Evolutionary conservation across 345 rosid species (phyloP).

Genomic region (Anacardium occidentale): DNA sequence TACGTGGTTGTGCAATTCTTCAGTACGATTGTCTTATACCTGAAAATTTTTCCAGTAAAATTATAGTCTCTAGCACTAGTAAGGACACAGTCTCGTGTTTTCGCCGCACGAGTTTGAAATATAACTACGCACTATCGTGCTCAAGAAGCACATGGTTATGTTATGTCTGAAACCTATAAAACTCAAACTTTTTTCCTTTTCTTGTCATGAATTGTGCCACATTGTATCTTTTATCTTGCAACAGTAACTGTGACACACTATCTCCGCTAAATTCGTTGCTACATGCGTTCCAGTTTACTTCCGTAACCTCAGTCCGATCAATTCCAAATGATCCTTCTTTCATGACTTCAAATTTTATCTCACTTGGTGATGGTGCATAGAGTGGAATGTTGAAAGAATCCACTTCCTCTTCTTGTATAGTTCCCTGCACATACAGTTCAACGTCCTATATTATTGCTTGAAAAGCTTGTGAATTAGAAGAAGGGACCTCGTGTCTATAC

Average conservation of each 20-base stretch:
- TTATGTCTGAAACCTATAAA: no score
- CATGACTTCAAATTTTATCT: neutral
- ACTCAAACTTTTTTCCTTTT: no score
- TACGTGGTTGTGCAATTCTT: no score
- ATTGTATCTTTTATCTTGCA: neutral
- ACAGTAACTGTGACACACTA: neutral
- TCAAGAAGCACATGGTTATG: no score
- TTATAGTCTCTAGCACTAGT: no score
- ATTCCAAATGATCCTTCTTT: neutral
- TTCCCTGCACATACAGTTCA: neutral
- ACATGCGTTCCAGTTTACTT: conserved; percentile 2
- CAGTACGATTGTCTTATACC: no score
- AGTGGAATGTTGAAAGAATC: neutral
- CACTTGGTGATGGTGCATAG: neutral
- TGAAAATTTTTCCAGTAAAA: no score
- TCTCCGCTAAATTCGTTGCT: neutral
- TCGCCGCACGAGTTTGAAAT: no score
- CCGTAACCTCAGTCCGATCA: neutral
- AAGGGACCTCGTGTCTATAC: conserved; percentile 17
- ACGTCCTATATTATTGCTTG: neutral
- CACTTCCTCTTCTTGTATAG: neutral
- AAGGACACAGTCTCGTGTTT: no score
- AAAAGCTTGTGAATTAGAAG: no score
- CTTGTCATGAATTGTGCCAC: no score
- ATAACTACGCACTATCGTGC: no score